phyloP scores from a whole-genome alignment of 805 yeast genomes.

The Saturnispora serradocipensis region DNA sequence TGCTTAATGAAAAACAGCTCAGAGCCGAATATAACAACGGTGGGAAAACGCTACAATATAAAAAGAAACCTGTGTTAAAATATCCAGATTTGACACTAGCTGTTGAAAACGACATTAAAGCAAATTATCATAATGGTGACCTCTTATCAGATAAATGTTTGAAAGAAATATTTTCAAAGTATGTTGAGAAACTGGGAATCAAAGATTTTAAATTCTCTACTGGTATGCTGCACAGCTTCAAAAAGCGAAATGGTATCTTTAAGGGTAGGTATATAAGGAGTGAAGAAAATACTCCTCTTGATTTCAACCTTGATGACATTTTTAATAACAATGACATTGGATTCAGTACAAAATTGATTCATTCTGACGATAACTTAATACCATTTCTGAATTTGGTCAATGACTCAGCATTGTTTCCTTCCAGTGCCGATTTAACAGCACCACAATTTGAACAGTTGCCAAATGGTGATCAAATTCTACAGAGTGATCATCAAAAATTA shows the following conservation, averaged over 20 bases:
- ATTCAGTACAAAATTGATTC: constrained; percentile 30
- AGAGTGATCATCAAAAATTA: background rate
- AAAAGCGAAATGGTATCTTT: constrained; percentile 22
- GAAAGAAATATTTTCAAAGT: constrained; percentile 13
- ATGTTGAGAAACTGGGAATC: constrained; percentile 18
- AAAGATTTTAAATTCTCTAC: constrained; percentile 23
- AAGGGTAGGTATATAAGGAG: constrained; percentile 11
- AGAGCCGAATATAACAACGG: constrained; percentile 18
- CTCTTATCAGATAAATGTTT: constrained; percentile 24
- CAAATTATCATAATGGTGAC: constrained; percentile 11
- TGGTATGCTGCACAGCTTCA: constrained; percentile 29
- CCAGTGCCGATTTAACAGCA: background rate
- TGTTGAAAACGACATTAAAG: constrained; percentile 23
- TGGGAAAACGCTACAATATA: constrained; percentile 24
- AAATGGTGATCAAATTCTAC: background rate
- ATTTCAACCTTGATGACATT: constrained; percentile 22
- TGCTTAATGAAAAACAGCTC: constrained; percentile 18
- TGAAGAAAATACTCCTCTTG: background rate
- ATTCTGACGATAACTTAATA: constrained; percentile 27
- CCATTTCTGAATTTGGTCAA: constrained; percentile 5
- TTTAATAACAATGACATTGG: constrained; percentile 25
- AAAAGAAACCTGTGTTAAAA: constrained; percentile 26
- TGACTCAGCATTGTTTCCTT: background rate
- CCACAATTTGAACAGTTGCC: background rate
- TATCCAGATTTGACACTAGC: constrained; percentile 27